Base-by-base conservation (phyloP, 208 protist species). In the Trypanosoma congolense region DNA sequence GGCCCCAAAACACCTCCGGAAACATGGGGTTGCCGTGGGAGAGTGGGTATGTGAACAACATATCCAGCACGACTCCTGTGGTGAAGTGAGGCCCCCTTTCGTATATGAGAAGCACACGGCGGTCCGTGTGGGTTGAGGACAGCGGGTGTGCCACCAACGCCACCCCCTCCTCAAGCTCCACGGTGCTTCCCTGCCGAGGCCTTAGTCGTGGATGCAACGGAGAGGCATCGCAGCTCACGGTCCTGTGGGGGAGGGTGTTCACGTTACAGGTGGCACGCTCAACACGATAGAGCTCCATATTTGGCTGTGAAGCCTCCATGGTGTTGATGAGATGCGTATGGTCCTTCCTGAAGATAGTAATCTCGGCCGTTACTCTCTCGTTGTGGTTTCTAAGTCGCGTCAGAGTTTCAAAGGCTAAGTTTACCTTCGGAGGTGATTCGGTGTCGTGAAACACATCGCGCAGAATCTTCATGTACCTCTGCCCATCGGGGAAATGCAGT, bases 1-100 rank as follows among this genome's bases (percentile, higher is more conserved):
- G 82, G 8, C 82, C 82, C 86, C 86, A 93, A 64, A 93, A 90
- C n/a, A 89, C 80, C 63, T 93, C 82, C 8, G 86, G 82, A 71
- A 93, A 93, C 75, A 93, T 90, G 2, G 82, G 57, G 56, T 90
- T 93, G 22, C 86, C 86, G 8, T 73, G 56, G 14, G 86, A 90
- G 22, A 93, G 48, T 16, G 82, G 81, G 30, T 79, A 87, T 8
- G 70, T 82, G 64, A 80, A 93, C 59, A 77, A 61, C 59, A 93
- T 73, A 54, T 93, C 86, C 14, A 90, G 70, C 28, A 93, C 86
- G 26, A 93, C 54, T 1, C 73, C 86, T 4, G 61, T 87, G 21
- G 82, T 89, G 29, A 80, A 54, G 18, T 82, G 48, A 14, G 77
- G 65, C 5, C 67, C 83, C 6, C 68, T 50, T 61, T 93, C 86